A percentile compares a stretch with the other conserved stretches of the same genome.
Evolutionary conservation across 176 grass and related monocot species (phyloP).

Genomic region (Triticum monococcum): DNA sequence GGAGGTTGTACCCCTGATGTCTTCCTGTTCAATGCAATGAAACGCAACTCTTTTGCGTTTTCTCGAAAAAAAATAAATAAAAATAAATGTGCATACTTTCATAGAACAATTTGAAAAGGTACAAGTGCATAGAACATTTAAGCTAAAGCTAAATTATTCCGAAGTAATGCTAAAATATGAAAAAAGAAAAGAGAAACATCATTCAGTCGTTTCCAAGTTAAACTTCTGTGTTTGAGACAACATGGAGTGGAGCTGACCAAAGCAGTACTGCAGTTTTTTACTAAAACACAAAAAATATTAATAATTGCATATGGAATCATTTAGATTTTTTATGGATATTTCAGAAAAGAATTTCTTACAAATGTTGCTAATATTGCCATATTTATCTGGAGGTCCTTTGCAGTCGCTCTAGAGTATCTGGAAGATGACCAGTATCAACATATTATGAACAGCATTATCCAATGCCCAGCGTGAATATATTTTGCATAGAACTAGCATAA

Average conservation of each 20-base stretch:
- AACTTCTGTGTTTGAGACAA: background rate
- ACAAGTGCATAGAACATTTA: slow-evolving; percentile 1
- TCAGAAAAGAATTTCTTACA: slow-evolving; percentile 46
- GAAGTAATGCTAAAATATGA: background rate
- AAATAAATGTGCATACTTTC: background rate
- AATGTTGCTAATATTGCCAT: slow-evolving; percentile 69
- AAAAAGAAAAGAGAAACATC: background rate
- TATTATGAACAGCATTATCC: slow-evolving; percentile 4
- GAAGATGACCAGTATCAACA: slow-evolving; percentile 17
- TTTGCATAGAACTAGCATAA: background rate
- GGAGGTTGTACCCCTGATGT: too few species aligned
- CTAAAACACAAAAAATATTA: background rate
- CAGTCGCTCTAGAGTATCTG: slow-evolving; percentile 56
- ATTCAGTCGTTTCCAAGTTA: background rate
- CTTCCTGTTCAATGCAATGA: too few species aligned
- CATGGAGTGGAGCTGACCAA: background rate
- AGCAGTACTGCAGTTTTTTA: background rate
- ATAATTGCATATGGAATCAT: background rate
- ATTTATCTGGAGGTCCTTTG: slow-evolving; percentile 60
- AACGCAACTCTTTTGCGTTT: too few species aligned
- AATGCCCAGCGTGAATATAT: background rate
- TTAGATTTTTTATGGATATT: too few species aligned
- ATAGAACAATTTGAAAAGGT: background rate
- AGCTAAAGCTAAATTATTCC: background rate
- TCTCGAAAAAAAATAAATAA: too few species aligned